Evolutionary conservation across 345 rosid genomes (phyloP), one percentile per base, ranked within the genome.

Genomic region (Eucalyptus polybractea): DNA sequence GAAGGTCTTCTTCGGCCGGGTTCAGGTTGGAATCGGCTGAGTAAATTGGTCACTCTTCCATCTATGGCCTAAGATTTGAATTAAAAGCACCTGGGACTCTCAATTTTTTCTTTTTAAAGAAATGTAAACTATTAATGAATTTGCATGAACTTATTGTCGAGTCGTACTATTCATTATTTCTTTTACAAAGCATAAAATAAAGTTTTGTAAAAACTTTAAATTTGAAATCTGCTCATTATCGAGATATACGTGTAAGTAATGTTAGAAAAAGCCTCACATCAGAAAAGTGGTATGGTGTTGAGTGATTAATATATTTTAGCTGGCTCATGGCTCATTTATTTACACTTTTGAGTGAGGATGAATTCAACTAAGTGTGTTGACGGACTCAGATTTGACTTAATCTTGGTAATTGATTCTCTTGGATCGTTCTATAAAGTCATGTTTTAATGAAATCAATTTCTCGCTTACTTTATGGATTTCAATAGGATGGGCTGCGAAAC

Each of bases 371-470:
- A 13, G 7, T 29, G 13, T 62, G 17, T 29, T 13, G 3, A 62
- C 1, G 3, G 5, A 0, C 8, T 62, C 16, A 4, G 1, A 62
- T 13, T 62, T 29, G 72, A 7, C 31, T 62, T 0, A 0, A 56
- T 56, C 60, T 56, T 21, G 65, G 6, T 0, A 25, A 58, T 11
- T 11, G 67, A 58, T 58, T 58, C 6, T 56, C 6, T 56, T 22
- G 6, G 62, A 56, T 56, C 6, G 0, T 22, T 22, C 62, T 56
- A 60, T 25, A 60, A 60, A 25, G 31, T 12, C 31, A 60, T 12
- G 14, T 60, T 60, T 60, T 27, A 27, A 60, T 1, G 1, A 60
- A 25, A 60, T 60, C 15, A 25, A 25, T 60, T 60, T 60, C 31
- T 60, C 5, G 9, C 72, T 62, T 0, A 29, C 19, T 13, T 4